Evolutionary conservation across 2,329 filamentous ascomycete species (phyloP).

Genomic region (Drechslerella coelobrocha): DNA sequence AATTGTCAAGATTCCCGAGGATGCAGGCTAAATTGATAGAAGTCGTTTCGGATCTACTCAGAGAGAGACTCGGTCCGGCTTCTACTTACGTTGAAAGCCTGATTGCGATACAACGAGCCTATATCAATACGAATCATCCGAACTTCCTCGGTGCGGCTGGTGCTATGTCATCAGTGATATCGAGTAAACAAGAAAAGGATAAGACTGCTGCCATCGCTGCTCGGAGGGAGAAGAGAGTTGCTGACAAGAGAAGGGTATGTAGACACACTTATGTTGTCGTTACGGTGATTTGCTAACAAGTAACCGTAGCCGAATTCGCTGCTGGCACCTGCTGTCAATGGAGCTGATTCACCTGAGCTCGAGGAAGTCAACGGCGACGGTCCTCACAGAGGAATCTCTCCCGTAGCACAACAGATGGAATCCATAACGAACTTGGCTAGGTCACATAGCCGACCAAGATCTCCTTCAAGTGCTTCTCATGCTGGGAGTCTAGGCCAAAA

Average conservation of each 20-base stretch:
- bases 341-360: slow-evolving; percentile 70
- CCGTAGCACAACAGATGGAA: slow-evolving; percentile 49
- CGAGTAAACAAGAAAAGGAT: slow-evolving; percentile 91
- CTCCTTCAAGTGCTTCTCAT: slow-evolving; percentile 56
- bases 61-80: slow-evolving; percentile 87
- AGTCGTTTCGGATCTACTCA: slow-evolving; percentile 91
- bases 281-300: background rate
- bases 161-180: slow-evolving; percentile 96
- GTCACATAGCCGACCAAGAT: slow-evolving; percentile 64
- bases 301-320: slow-evolving; percentile 51
- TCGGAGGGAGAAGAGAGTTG: slow-evolving; percentile 84
- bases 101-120: slow-evolving; percentile 95
- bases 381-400: slow-evolving; percentile 31
- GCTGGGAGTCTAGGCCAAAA: slow-evolving; percentile 59
- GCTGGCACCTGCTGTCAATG: slow-evolving; percentile 66
- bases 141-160: slow-evolving; percentile 97
- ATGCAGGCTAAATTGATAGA: slow-evolving; percentile 97
- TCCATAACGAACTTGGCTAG: slow-evolving; percentile 59
- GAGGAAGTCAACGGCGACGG: slow-evolving; percentile 64
- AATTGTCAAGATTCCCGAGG: slow-evolving; percentile 87
- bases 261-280: background rate
- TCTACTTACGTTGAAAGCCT: slow-evolving; percentile 93
- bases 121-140: slow-evolving; percentile 99
- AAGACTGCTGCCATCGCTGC: slow-evolving; percentile 76
- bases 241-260: slow-evolving; percentile 50